A percentile compares a stretch with the other conserved stretches of the same genome.
Evolutionary conservation across 2,329 filamentous ascomycete species (phyloP).

Genomic region (Ceratocystis colombiana): DNA sequence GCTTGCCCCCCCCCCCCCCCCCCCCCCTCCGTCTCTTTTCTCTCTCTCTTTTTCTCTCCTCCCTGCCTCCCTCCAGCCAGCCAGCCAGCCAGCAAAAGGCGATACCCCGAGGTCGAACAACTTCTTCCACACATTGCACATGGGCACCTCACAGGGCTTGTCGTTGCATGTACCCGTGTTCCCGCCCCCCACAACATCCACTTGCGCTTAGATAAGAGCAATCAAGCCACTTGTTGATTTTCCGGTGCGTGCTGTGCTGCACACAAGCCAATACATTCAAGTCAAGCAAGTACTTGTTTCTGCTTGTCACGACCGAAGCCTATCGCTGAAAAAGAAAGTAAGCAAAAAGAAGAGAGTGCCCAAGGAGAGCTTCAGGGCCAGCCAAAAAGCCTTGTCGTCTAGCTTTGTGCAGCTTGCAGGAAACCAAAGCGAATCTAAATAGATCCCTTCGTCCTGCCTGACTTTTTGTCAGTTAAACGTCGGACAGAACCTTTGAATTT

Average conservation of each 20-base stretch:
- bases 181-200: not conserved
- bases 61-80: too few species aligned
- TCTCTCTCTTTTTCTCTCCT: too few species aligned
- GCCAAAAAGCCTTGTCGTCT: not conserved
- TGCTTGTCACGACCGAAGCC: not conserved
- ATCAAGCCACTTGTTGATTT: not conserved
- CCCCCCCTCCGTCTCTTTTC: too few species aligned
- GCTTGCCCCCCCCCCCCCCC: too few species aligned
- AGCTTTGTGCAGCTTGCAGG: not conserved
- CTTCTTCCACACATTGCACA: too few species aligned
- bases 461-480: not conserved
- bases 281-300: not conserved
- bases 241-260: not conserved
- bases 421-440: not conserved
- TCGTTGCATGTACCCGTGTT: not conserved
- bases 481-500: not conserved
- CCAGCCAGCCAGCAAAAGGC: too few species aligned
- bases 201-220: slow-evolving; percentile 13
- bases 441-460: not conserved
- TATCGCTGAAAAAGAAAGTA: not conserved
- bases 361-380: not conserved
- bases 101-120: too few species aligned
- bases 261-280: not conserved
- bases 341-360: not conserved
- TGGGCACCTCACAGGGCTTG: not conserved